Percentiles rank a stretch among this genome's conserved stretches.
phyloP scores from a whole-genome alignment of 345 rosid genomes.

The Citrus sp. region DNA sequence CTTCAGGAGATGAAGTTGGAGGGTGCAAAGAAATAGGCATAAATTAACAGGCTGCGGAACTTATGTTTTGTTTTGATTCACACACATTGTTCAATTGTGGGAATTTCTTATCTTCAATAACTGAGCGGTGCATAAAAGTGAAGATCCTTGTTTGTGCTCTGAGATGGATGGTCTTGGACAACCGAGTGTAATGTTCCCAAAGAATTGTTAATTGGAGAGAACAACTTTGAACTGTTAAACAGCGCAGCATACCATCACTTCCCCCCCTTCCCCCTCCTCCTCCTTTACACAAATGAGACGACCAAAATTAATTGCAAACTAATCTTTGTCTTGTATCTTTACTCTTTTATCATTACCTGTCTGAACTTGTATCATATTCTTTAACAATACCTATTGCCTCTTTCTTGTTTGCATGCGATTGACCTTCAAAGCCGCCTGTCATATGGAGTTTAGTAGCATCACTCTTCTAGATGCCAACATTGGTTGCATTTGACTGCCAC shows the following conservation, averaged over 20 bases:
- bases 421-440: neutral
- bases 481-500: neutral
- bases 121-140: neutral
- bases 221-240: neutral
- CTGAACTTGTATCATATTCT: too few relatives aligned
- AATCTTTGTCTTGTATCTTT: neutral
- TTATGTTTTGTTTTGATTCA: neutral
- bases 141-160: neutral
- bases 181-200: neutral
- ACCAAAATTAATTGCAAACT: neutral
- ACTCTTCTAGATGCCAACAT: neutral
- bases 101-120: neutral
- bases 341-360: too few relatives aligned
- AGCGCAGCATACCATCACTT: neutral
- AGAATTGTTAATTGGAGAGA: neutral
- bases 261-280: too few relatives aligned
- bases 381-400: neutral
- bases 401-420: neutral
- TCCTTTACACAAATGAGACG: neutral
- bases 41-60: too few relatives aligned
- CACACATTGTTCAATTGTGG: neutral
- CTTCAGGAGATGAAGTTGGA: conserved; percentile 68
- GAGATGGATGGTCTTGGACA: neutral
- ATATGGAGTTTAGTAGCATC: neutral
- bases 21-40: conserved; percentile 39